A percentile compares a stretch with the other conserved stretches of the same genome.
Conservation (phyloP, 352 stramenopile species). For the Sclerospora graminicola region DNA sequence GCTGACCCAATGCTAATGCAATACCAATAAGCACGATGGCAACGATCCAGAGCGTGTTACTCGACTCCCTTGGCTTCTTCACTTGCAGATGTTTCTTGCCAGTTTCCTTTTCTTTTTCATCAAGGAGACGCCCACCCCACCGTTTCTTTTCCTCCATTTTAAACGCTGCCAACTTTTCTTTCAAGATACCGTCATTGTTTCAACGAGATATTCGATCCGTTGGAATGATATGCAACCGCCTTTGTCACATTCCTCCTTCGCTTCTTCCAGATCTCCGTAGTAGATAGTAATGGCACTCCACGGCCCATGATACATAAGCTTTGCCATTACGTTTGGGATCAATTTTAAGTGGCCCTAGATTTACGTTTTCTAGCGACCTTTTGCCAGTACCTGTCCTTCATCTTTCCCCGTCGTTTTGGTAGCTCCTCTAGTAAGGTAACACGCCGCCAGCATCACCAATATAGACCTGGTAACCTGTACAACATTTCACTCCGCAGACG, state of each 20-base stretch:
- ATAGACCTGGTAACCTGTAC: slow-evolving; percentile 65
- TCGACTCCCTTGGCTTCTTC: slow-evolving; percentile 10
- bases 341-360: slow-evolving; percentile 57
- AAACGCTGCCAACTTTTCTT: slow-evolving; percentile 35
- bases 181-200: slow-evolving; percentile 39
- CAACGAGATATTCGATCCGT: slow-evolving; percentile 63
- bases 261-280: slow-evolving; percentile 49
- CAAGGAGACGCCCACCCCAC: slow-evolving; percentile 52
- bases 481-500: slow-evolving; percentile 55
- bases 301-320: slow-evolving; percentile 72
- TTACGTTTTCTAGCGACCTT: slow-evolving; percentile 57
- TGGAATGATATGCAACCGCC: slow-evolving; percentile 44
- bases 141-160: slow-evolving; percentile 60
- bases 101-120: slow-evolving; percentile 26
- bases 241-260: slow-evolving; percentile 55
- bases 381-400: slow-evolving; percentile 23
- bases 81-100: slow-evolving; percentile 2
- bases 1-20: slow-evolving; percentile 21
- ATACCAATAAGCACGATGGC: slow-evolving; percentile 27
- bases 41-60: slow-evolving; percentile 25
- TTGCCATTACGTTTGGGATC: slow-evolving; percentile 77
- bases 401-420: slow-evolving; percentile 23
- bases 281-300: slow-evolving; percentile 40
- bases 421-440: slow-evolving; percentile 40
- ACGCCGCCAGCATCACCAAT: slow-evolving; percentile 76